Base-by-base conservation (phyloP, 305 asterid genomes). In the Rubia balearica region DNA sequence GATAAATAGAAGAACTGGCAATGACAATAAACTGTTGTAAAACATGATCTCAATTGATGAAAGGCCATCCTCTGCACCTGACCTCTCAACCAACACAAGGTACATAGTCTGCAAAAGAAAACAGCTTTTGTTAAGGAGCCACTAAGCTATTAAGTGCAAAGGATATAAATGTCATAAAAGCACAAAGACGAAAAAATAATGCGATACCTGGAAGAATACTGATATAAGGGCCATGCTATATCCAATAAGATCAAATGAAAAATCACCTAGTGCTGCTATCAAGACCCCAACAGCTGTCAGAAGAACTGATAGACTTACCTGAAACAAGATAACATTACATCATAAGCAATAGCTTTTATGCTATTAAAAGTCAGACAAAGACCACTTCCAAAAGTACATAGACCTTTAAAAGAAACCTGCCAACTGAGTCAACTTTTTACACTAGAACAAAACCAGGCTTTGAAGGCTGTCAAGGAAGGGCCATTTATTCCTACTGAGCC, bases 11-110 rank as follows among this genome's bases (percentile, higher is more conserved):
- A 93, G 96, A 82, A 91, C 85, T 6, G 97, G 98, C 67, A 91
- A 71, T 8, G 98, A 93, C 77, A 93, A 76, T 69, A 93, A 40
- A 72, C 97, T 89, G 83, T 91, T 93, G 67, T 93, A 91, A 69
- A 88, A 82, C 98, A 93, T 93, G 75, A 93, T 89, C 81, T 93
- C 98, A 36, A 93, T 77, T 16, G 98, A 91, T 14, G 93, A 83
- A 79, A 94, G 95, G 69, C 97, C 97, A 64, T 91, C 98, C 79
- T 94, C 98, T 64, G 93, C 97, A 65, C 98, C 97, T 12, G 98
- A 89, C 82, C 85, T 89, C 81, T 94, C 98, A 71, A 94, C 98
- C 79, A 94, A 79, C 41, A 94, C 87, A 61, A 91, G 98, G 89
- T 94, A 94, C 97, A 94, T 94, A 21, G 96, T 91, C 98, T 94